A percentile compares a stretch with the other conserved stretches of the same genome.
These are phyloP conservation scores for Nigrograna mackinnonii DNA, from an alignment of 2,329 filamentous ascomycete genomes.

Conservation along the genomic window DNA sequence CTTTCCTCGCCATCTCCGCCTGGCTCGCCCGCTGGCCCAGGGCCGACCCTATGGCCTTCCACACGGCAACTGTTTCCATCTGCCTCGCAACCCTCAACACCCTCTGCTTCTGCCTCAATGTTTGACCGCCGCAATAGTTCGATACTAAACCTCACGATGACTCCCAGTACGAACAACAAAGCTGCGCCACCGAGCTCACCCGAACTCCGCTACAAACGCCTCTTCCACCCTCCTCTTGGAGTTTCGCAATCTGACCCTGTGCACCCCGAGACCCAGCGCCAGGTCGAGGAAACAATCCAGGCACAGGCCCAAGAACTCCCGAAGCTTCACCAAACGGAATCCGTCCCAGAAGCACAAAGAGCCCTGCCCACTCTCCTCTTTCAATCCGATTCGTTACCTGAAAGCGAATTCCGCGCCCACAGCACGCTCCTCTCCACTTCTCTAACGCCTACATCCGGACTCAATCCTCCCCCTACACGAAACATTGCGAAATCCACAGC, in stretches of 20 bases:
- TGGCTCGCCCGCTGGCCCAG: constrained; percentile 24
- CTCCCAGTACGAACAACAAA: constrained; percentile 17
- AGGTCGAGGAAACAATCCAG: constrained; percentile 8
- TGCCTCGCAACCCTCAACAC: constrained; percentile 31
- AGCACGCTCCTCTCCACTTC: constrained; percentile 9
- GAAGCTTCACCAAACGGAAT: constrained; percentile 8
- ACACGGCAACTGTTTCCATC: constrained; percentile 28
- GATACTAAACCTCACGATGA: constrained; percentile 27
- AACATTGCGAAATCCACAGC: background rate
- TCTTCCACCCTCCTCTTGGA: constrained; percentile 40
- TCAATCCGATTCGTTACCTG: constrained; percentile 10
- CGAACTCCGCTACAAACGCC: constrained; percentile 44
- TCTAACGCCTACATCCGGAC: constrained; percentile 8
- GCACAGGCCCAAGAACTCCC: constrained; percentile 4
- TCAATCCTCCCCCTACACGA: constrained; percentile 8
- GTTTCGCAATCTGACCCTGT: constrained; percentile 1
- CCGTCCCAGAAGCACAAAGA: constrained; percentile 7
- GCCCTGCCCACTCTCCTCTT: background rate
- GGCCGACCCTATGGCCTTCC: constrained; percentile 28
- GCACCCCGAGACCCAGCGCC: constrained; percentile 8
- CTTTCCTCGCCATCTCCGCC: constrained; percentile 35
- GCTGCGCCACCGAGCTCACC: constrained; percentile 40
- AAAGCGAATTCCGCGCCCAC: too few relatives aligned
- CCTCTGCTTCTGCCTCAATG: constrained; percentile 13
- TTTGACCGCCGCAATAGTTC: constrained; percentile 22